These are phyloP conservation scores for Bruguiera sexangula DNA, from an alignment of 345 rosid genomes.

Conservation along the genomic window DNA sequence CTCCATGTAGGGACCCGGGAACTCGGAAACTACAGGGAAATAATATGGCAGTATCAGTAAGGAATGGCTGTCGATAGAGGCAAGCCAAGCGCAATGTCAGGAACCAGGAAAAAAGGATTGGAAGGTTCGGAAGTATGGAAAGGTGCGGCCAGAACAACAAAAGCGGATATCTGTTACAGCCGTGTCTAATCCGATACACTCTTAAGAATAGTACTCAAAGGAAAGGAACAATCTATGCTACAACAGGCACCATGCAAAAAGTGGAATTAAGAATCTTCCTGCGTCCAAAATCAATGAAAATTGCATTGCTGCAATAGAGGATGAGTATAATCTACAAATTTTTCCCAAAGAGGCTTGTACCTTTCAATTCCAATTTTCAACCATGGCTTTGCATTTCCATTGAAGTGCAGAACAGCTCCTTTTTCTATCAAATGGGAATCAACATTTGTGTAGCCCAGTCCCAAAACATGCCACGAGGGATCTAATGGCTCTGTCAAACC, in stretches of 20 bases:
- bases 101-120: too few species aligned
- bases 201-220: too few species aligned
- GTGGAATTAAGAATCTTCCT: background rate
- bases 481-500: constrained; percentile 83
- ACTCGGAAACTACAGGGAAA: too few species aligned
- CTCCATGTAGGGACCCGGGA: too few species aligned
- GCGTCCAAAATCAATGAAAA: constrained; percentile 50
- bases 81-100: too few species aligned
- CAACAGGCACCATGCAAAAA: constrained; percentile 31
- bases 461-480: constrained; percentile 82
- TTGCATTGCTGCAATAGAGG: constrained; percentile 83
- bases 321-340: constrained; percentile 73
- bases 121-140: too few species aligned
- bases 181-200: too few species aligned
- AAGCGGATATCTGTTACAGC: too few species aligned
- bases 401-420: constrained; percentile 93
- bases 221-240: constrained; percentile 24
- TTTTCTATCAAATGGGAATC: constrained; percentile 72
- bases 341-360: constrained; percentile 94
- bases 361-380: constrained; percentile 93
- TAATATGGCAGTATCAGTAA: too few species aligned
- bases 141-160: too few species aligned
- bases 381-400: constrained; percentile 96
- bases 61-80: too few species aligned
- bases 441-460: constrained; percentile 83